These are phyloP conservation scores for Fraxinus nigra DNA, from an alignment of 305 asterid species.

Conservation along the genomic window DNA sequence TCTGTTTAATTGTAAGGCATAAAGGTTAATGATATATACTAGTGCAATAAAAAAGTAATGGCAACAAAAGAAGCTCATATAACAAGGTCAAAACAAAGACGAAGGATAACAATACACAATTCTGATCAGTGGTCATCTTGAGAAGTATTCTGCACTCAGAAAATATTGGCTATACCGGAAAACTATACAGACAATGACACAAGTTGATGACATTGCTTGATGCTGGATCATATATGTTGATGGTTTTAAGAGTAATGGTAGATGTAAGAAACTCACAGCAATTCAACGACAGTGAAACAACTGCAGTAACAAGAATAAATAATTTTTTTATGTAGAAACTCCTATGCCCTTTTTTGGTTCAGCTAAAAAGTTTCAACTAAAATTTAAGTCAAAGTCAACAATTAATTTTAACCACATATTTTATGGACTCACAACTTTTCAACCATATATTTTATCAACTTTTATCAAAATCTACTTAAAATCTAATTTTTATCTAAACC, in stretches of 20 bases:
- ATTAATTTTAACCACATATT: neutral
- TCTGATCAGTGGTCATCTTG: neutral
- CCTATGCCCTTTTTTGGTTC: neutral
- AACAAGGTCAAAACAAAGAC: neutral
- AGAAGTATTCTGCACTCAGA: neutral
- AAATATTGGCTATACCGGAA: neutral
- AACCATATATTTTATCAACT: neutral
- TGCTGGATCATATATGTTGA: neutral
- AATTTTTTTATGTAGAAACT: neutral
- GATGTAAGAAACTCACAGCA: neutral
- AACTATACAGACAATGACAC: neutral
- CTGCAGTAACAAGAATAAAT: neutral
- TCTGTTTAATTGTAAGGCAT: neutral
- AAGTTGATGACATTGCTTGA: neutral
- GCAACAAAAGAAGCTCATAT: neutral
- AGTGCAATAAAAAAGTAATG: neutral
- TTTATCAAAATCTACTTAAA: neutral
- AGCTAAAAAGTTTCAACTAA: too few relatives aligned
- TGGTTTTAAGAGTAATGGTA: neutral
- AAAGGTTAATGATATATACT: neutral
- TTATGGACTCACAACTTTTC: neutral
- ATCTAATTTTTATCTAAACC: neutral
- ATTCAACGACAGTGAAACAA: neutral
- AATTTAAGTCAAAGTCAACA: neutral
- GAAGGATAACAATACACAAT: neutral